Evolutionary conservation across 441 rosid genomes (phyloP), one percentile per base, ranked within the genome.

Genomic region (Breynia disticha): DNA sequence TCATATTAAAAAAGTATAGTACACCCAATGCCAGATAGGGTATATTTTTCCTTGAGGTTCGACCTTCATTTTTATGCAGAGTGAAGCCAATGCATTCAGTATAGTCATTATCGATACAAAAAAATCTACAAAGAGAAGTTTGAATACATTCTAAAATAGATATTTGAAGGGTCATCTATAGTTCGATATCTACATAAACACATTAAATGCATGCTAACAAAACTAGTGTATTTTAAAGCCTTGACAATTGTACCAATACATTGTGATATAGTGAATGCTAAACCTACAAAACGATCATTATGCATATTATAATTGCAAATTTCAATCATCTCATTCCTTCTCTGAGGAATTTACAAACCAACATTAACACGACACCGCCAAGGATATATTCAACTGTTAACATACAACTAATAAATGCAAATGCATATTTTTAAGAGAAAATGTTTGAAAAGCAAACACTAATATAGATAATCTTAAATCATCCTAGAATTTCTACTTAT

Each of bases 1-100:
- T 53, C 63, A 61, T 44, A 46, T 54, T 18, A 64, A 61, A 70
- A 65, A 32, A 61, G 70, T 70, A 65, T 52, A 58, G 67, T 44
- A 63, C 57, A 46, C 53, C 28, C 46, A 55, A 51, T 1, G 43
- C 38, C 46, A 35, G n/a, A 41, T 41, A 11, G 44, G 44, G 15
- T 11, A 37, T 53, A 68, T 48, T 28, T 52, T 52, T 47, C 61
- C 19, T 11, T 22, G 16, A 7, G 21, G 20, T 56, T 20, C 32
- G 11, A 12, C 8, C 8, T 43, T 16, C 43, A 55, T 15, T 13
- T 16, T 37, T 22, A 16, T 24, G 7, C 32, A 55, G 41, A 18
- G 39, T 17, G 44, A 45, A 24, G 53, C 15, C 24, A 50, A 24
- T 13, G 15, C 53, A 21, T 1, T 2, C 20, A 3, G 53, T 8